Base-by-base conservation (phyloP, 2,329 filamentous ascomycete species). In the Penicillium sp. region DNA sequence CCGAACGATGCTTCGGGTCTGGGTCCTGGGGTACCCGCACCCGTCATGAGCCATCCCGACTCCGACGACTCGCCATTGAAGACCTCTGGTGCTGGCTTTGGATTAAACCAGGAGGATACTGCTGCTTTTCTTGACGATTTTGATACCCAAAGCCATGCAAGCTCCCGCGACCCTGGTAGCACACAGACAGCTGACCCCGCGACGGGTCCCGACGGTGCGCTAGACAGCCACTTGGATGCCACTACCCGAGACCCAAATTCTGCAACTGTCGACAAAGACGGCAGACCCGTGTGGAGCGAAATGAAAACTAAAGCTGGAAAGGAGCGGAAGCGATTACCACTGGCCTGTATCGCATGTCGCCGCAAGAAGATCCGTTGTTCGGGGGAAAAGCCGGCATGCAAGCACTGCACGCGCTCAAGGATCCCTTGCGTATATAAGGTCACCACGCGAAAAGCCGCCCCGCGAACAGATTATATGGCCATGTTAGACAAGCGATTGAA, bases 341-440 rank as follows among this genome's bases (percentile, higher is more conserved):
- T 98, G 52, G 95, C 95, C 16, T 99, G 95, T 72, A 97, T 98
- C 68, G 93, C 93, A 37, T 99, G 95, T 71, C 86, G 95, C 33
- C 85, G 95, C 69, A 99, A 99, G 80, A 99, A 99, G 80, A 98
- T 99, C 62, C 88, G 93, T 53, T 99, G 95, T 73, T 98, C 93
- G 0, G 95, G 95, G 57, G 95, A 98, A 79, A 98, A 97, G 75
- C 95, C 95, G 3, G 91, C 93, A 0, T 99, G 95, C 81, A 97
- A 96, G 75, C 95, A 98, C 77, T 98, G 95, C 72, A 82, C 96
- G 58, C 86, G 93, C 55, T 96, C 93, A 51, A 86, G 93, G 44
- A 96, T 96, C 66, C 93, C 93, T 1, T 99, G 95, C 72, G 93
- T 98, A 4, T 99, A 98, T 82, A 98, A 98, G 71, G 92, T 96